phyloP scores from a whole-genome alignment of 441 rosid species.

The Erodium texanum region DNA sequence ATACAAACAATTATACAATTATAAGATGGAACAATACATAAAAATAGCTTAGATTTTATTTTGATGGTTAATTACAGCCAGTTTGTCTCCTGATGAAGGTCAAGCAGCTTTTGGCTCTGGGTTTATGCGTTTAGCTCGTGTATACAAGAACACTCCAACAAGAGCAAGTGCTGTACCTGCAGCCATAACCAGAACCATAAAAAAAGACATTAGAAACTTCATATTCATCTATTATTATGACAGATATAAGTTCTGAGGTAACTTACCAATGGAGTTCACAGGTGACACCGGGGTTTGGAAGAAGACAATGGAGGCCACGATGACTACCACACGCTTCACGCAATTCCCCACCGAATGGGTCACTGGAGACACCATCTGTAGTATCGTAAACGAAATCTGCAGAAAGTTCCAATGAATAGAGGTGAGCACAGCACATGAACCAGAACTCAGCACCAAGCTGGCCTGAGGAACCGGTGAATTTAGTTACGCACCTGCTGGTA shows the following conservation, averaged over 20 bases:
- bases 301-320: constrained; percentile 37
- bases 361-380: constrained; percentile 56
- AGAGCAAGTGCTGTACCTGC: constrained; percentile 55
- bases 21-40: too few species aligned
- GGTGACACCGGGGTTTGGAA: constrained; percentile 45
- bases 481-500: too few species aligned
- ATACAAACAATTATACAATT: too few species aligned
- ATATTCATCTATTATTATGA: too few species aligned
- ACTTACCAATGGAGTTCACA: constrained; percentile 38
- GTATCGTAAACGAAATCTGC: constrained; percentile 52
- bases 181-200: constrained; percentile 3
- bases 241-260: neutral
- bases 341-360: constrained; percentile 61
- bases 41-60: too few species aligned
- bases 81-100: neutral
- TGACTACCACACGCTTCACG: constrained; percentile 35
- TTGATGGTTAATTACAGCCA: neutral
- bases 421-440: too few species aligned
- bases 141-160: constrained; percentile 51
- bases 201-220: too few species aligned
- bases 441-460: too few species aligned
- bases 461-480: too few species aligned
- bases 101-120: constrained; percentile 26
- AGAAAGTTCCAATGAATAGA: neutral
- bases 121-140: constrained; percentile 33